phyloP scores from a whole-genome alignment of 495 filamentous ascomycete genomes.

The Evernia prunastri region DNA sequence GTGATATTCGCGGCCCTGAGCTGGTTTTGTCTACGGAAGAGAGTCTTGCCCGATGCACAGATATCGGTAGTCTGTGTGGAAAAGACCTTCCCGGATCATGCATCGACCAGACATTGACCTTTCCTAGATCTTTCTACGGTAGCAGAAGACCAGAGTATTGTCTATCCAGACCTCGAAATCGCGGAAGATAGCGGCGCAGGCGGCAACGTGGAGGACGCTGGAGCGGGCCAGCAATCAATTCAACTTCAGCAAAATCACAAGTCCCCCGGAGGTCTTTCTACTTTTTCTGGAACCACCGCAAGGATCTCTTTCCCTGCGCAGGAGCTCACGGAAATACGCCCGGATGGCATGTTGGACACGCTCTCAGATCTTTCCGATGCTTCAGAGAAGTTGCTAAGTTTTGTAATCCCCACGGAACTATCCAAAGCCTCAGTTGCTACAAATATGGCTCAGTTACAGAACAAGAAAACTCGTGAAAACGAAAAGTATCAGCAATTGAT shows the following conservation, averaged over 20 bases:
- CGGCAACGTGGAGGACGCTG: slow-evolving; percentile 10
- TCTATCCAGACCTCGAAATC: slow-evolving; percentile 20
- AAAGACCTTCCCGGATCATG: background rate
- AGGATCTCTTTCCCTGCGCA: slow-evolving; percentile 33
- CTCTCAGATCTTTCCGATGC: slow-evolving; percentile 31
- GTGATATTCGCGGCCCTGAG: background rate
- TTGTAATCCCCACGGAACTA: slow-evolving; percentile 29
- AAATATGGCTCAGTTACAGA: slow-evolving; percentile 29
- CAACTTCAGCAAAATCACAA: slow-evolving; percentile 11
- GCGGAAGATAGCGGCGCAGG: slow-evolving; percentile 3
- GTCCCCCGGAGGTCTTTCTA: slow-evolving; percentile 34
- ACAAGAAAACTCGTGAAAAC: slow-evolving; percentile 29
- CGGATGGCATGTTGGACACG: slow-evolving; percentile 29
- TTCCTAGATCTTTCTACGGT: slow-evolving; percentile 33
- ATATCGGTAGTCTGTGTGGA: background rate
- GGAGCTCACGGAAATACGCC: slow-evolving; percentile 31
- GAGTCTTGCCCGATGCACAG: background rate
- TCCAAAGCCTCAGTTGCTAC: slow-evolving; percentile 23
- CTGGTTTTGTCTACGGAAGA: background rate
- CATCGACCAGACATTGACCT: background rate
- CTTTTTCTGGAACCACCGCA: slow-evolving; percentile 39
- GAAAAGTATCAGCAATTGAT: slow-evolving; percentile 26
- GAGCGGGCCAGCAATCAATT: background rate
- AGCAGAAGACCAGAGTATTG: slow-evolving; percentile 28
- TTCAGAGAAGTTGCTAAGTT: slow-evolving; percentile 29